phyloP scores from a whole-genome alignment of 345 rosid genomes.

The Acer negundo region DNA sequence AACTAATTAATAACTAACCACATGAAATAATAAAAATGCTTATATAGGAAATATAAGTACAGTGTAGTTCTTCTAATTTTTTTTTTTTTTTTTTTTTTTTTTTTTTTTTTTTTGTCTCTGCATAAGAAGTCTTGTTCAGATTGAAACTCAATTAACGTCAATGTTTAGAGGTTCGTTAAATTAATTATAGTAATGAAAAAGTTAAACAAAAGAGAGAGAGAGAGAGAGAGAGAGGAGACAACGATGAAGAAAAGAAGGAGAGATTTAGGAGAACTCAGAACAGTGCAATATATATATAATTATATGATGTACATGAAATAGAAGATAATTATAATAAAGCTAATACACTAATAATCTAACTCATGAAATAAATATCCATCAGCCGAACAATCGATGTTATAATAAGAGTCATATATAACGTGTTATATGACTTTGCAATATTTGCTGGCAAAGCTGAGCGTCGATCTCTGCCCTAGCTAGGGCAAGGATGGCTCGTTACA shows the following conservation, averaged over 20 bases:
- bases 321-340: neutral
- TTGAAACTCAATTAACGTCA: neutral
- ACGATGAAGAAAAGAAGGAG: neutral
- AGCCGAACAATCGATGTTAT: constrained; percentile 3
- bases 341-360: neutral
- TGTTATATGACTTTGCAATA: neutral
- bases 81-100: no score
- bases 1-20: no score
- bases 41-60: no score
- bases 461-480: neutral
- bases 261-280: neutral
- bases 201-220: neutral
- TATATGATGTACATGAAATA: constrained; percentile 1
- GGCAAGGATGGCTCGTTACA: neutral
- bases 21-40: no score
- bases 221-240: neutral
- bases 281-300: no score
- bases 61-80: no score
- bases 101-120: no score
- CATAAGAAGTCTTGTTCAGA: neutral
- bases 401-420: neutral
- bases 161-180: neutral
- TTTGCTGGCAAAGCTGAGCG: neutral
- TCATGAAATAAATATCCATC: neutral
- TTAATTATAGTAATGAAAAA: neutral